These are phyloP conservation scores for Verruconis gallopava DNA, from an alignment of 2,329 filamentous ascomycete genomes.

Conservation along the genomic window DNA sequence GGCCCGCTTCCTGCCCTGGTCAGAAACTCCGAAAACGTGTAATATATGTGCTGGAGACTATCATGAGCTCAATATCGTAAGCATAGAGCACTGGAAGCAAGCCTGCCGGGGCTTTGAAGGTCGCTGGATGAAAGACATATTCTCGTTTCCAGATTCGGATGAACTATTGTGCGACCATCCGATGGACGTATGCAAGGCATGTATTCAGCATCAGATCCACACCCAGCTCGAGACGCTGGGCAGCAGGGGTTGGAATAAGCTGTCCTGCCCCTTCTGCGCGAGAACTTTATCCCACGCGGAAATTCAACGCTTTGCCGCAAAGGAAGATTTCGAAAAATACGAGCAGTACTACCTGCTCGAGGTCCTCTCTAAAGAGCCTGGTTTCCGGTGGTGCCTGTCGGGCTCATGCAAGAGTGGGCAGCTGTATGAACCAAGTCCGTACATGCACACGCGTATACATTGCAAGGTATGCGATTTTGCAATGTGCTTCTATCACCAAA, in stretches of 20 bases:
- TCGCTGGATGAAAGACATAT: slow-evolving; percentile 1
- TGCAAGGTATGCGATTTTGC: not conserved
- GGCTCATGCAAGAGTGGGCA: not conserved
- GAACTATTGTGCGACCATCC: not conserved
- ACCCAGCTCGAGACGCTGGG: not conserved
- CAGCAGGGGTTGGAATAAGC: not conserved
- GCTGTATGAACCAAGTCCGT: not conserved
- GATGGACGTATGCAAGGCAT: slow-evolving; percentile 4
- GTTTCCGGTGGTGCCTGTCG: slow-evolving; percentile 3
- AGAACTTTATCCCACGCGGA: not conserved
- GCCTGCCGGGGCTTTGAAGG: not conserved
- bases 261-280: not conserved
- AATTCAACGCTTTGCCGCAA: not conserved
- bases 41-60: not conserved
- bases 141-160: not conserved
- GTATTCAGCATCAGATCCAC: not conserved
- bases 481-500: slow-evolving; percentile 1
- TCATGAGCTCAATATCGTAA: not conserved
- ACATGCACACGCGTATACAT: not conserved
- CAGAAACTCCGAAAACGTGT: not conserved
- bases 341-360: slow-evolving; percentile 1
- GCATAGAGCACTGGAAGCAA: not conserved
- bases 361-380: not conserved
- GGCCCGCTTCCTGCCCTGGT: not conserved
- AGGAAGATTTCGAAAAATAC: slow-evolving; percentile 1